Base-by-base conservation (phyloP, 768 basidiomycete species). In the Royoungia palumana region DNA sequence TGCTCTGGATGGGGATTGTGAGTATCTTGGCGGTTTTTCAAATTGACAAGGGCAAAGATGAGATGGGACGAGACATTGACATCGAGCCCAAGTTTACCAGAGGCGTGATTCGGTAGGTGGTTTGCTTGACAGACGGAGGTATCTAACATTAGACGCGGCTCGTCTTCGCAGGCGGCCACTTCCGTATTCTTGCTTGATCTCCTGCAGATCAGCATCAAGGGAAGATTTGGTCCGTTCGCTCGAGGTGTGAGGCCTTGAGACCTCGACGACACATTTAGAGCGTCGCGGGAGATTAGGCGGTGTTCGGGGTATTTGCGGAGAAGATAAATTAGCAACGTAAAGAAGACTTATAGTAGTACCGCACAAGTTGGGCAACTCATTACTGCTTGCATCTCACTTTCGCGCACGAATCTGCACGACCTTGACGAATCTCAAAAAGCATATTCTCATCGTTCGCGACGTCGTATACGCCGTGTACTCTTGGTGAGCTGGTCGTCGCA, bases 71-170 rank as follows among this genome's bases (percentile, higher is more conserved):
- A n/a, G 62, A 45, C 25, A 28, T 67, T 14, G 60, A 57, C 34
- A 55, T 61, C 0, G 62, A 57, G 39, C 62, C 64, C 49, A 53
- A 63, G 16, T 69, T 68, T 53, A 65, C 59, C 10, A 46, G 60
- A 35, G 66, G 66, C n/a, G 59, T 70, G 30, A 53, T 69, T 52
- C 61, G 59, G 66, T 68, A 13, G n/a, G 67, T 54, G 35, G 46
- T 44, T 54, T 40, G 24, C 47, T 48, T 36, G 45, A 17, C 41
- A 32, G 44, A 44, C 24, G 50, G 50, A 25, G 44, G 36, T 9
- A 10, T 28, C 11, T 62, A 41, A 64, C 51, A 46, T 47, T 40
- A 35, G 14, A 21, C n/a, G 43, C 44, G 35, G 30, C 44, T 47
- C 7, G 38, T 43, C 50, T 54, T 67, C 51, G 32, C 50, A 65